Evolutionary conservation across 306 rosid species (phyloP).

Genomic region (Purshia tridentata): DNA sequence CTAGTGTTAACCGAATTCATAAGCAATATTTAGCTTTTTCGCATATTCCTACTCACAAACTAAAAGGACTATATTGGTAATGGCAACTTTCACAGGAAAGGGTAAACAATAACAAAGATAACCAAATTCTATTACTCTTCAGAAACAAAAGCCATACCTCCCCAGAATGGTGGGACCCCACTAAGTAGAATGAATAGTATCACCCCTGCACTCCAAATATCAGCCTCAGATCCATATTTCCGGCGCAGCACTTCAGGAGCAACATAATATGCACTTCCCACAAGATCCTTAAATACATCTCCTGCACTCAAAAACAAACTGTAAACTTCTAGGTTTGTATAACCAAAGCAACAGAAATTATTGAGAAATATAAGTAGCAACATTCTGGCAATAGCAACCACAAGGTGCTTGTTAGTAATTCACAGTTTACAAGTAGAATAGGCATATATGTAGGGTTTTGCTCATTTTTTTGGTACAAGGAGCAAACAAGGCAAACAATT

Average conservation of each 20-base stretch:
- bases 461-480: background rate
- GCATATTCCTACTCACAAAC: background rate
- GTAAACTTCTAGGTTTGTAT: background rate
- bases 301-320: constrained; percentile 46
- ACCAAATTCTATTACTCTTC: background rate
- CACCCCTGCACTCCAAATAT: constrained; percentile 95
- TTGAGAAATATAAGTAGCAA: background rate
- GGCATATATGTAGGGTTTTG: no score
- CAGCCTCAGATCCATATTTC: constrained; percentile 82
- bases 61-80: constrained; percentile 2
- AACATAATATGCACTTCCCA: constrained; percentile 96
- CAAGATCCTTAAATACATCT: constrained; percentile 75
- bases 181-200: constrained; percentile 88
- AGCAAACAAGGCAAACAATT: background rate
- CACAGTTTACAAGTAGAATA: background rate
- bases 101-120: background rate
- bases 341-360: background rate
- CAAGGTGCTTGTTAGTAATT: background rate
- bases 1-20: background rate
- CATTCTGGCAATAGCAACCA: background rate
- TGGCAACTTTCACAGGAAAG: background rate
- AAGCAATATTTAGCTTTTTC: background rate
- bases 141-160: constrained; percentile 47
- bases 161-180: constrained; percentile 98
- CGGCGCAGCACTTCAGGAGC: constrained; percentile 93